Base-by-base conservation (phyloP, 2,329 filamentous ascomycete species). In the Arachnomyces sp. region DNA sequence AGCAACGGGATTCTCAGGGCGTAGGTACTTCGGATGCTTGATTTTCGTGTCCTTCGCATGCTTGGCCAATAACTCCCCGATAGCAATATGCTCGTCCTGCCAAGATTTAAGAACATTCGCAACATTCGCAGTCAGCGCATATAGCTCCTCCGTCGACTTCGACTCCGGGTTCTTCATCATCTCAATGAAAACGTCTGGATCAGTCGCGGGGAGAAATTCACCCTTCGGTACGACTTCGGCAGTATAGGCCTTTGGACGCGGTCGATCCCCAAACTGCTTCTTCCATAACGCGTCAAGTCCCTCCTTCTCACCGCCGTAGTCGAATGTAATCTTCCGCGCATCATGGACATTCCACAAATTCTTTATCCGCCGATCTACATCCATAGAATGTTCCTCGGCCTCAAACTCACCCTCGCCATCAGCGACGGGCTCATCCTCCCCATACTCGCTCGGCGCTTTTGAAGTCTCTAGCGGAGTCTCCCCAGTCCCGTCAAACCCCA, bases 71-170 rank as follows among this genome's bases (percentile, higher is more conserved):
- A 79, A 61, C 39, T 62, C 61, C 16, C 68, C 65, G 9, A 70
- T 58, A 4, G 64, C 60, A 13, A 77, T 56, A 48, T 75, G 79
- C 55, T 81, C 76, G 42, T 77, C 71, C 52, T 81, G 77, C 61
- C 76, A 73, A 31, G 65, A 56, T 49, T 68, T 67, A 44, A 81
- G 60, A 9, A 72, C 71, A 28, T 58, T 56, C 25, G 71, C 69
- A 1, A 70, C 70, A 49, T 78, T 76, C 18, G 67, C 64, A 1
- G 76, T 72, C n/a, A 77, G 58, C 2, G 64, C 60, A 45, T 76
- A 76, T 0, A 80, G 65, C 43, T 71, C 69, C n/a, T 71, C 70
- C 0, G 65, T 67, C 8, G 71, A 64, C 43, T 73, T 65, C 13
- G 50, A 46, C 39, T 64, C 56, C 1, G 61, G 60, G 28, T 62